Evolutionary conservation across 1,284 basidiomycete species (phyloP), one percentile per base, ranked within the genome.

Genomic region (Exobasidium cylindrosporum): DNA sequence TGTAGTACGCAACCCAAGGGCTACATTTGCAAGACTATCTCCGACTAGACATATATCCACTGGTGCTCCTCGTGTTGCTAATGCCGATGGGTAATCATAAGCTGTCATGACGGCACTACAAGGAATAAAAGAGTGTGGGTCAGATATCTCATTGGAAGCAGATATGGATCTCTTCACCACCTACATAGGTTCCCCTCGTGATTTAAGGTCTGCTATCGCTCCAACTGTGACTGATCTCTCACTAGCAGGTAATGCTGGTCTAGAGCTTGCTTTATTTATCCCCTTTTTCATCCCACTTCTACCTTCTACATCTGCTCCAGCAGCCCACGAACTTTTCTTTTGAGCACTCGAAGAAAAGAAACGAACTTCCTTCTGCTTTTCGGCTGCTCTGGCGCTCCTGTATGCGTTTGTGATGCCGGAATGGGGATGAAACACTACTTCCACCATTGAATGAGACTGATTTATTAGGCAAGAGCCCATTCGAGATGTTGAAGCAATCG

Each of bases 1-100:
- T 23, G 77, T 79, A 6, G 72, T 66, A 1, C 66, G 40, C 58
- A 65, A 63, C 2, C 78, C 78, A 2, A 79, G 68, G 1, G 73
- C 75, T 4, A 80, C 78, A 43, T 80, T 80, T 35, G 77, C 76
- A 28, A 80, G 68, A 10, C 74, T 76, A 57, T 80, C 78, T 50
- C 78, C 78, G 43, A 80, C 65, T 10, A 80, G 66, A 58, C 76
- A 76, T 6, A 80, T 66, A 46, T 80, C 78, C 21, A 77, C 57
- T 40, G 69, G 63, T 7, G 77, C 69, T 11, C 62, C 60, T 26
- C 77, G 72, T n/a, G 73, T 63, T 4, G 74, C 69, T 1, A 80
- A 67, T 0, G 70, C 74, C 0, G 76, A 65, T 0, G 78, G 78
- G 35, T 73, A 71, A 58, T 80, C 78, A 57, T 73, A 72, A 0